Base-by-base conservation (phyloP, 139 green algal genomes). In the Chlorella sp. region DNA sequence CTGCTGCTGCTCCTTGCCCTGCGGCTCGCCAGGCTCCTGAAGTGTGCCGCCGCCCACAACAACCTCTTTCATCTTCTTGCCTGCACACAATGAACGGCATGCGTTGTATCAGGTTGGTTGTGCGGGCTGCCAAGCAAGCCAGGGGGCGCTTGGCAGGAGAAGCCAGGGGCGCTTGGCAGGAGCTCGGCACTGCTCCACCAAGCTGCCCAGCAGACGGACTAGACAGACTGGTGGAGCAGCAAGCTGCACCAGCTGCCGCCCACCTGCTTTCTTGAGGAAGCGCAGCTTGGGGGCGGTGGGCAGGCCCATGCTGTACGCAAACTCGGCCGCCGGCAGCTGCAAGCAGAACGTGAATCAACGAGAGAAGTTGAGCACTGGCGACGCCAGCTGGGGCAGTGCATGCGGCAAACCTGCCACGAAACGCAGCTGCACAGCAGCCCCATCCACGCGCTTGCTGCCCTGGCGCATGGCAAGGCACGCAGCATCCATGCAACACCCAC, bases 301-400 rank as follows among this genome's bases (percentile, higher is more conserved):
- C 73, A 99, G 92, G 26, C 96, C 96, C 69, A 98, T 73, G 68
- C 91, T 95, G 77, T 87, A 64, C 0, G 95, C 94, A 65, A 93
- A 95, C 69, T 98, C 96, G 30, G 89, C 89, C 28, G 92, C 70
- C 2, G 93, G 93, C 46, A 99, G 85, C 44, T 85, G 85, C 43
- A 76, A 34, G 81, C n/a, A 41, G 20, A 36, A 11, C n/a, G n/a
- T n/a, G n/a, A n/a, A n/a, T n/a, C n/a, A n/a, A n/a, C n/a, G n/a
- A n/a, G n/a, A n/a, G n/a, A n/a, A n/a, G n/a, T n/a, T n/a, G 6
- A 62, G 69, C 30, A 30, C 36, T 17, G 76, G 76, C 20, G 28
- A 24, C 24, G 67, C n/a, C 24, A 2, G 11, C 14, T 1, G 34
- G 67, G 32, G 1, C 14, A 16, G 67, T 17, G 67, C n/a, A 44